Percentiles rank a stretch among this genome's conserved stretches.
These are phyloP conservation scores for Pseudogymnoascus sp. DNA, from an alignment of 2,329 filamentous ascomycete species.

Conservation along the genomic window DNA sequence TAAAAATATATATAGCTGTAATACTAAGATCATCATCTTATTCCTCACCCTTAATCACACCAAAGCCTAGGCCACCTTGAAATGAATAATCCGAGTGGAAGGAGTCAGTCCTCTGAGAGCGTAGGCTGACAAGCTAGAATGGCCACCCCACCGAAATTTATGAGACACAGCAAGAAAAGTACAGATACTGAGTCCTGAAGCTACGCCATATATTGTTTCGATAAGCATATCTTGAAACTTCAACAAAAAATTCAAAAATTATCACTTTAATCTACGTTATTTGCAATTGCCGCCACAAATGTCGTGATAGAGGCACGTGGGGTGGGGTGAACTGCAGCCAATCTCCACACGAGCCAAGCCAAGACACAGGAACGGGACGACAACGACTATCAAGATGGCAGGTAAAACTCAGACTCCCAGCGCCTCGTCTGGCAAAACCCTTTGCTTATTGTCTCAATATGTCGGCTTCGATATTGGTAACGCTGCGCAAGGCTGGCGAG, in stretches of 20 bases:
- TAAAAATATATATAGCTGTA: neutral
- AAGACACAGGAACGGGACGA: neutral
- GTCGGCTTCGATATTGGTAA: neutral
- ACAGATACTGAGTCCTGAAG: neutral
- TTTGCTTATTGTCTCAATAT: neutral
- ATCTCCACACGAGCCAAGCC: neutral
- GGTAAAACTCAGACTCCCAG: neutral
- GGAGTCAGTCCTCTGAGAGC: no score
- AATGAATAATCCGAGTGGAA: neutral
- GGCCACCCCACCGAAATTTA: neutral
- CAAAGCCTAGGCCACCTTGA: neutral
- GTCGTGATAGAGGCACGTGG: neutral
- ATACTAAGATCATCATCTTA: neutral
- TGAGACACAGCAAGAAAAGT: neutral
- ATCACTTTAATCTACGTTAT: neutral
- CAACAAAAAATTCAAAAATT: no score
- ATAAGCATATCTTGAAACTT: neutral
- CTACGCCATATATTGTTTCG: neutral
- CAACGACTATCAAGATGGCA: neutral
- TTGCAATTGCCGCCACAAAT: neutral
- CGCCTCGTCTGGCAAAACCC: neutral
- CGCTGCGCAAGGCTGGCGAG: neutral
- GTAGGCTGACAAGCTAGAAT: neutral
- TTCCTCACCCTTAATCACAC: neutral
- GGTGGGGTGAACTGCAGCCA: neutral